Base-by-base conservation (phyloP, 257 asterid species). In the Ballota nigra region DNA sequence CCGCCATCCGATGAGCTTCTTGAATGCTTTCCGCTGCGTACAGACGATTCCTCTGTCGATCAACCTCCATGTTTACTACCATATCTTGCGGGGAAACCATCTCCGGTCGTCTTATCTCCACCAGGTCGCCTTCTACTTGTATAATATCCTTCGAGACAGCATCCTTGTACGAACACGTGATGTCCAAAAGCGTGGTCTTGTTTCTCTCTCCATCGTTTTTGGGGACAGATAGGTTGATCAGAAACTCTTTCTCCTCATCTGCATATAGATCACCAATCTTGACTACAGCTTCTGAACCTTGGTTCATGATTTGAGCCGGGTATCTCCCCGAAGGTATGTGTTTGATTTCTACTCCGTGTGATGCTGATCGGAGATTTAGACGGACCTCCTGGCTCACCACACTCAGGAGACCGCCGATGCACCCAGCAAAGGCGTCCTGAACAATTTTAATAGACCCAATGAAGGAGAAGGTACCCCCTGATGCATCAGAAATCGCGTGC, bases 391-490 rank as follows among this genome's bases (percentile, higher is more conserved):
- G 85, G 2, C 59, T 58, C 1, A 82, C 81, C 3, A 85, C 82
- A 11, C 87, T 85, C 9, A 84, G 66, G 2, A 73, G 66, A 5
- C 78, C 78, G 1, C 78, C 78, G 19, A 85, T 80, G 63, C 87
- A 80, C 60, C 77, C 70, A 0, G 89, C 89, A 38, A 82, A 85
- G 8, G 89, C 86, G 18, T 78, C 85, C 71, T 80, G 87, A 12
- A 85, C 69, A 79, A 77, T 76, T 8, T 57, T 76, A 24, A 65
- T 60, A 0, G 85, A 74, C 64, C 82, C 89, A 1, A 85, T 75
- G 75, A 75, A 85, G 4, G 89, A 82, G 69, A 74, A 85, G 3
- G 89, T 85, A 24, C 89, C 89, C 5, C 82, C 81, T 0, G 89
- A 85, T 16, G 78, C 78, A 68, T 85, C 79, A 8, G 84, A 70